Evolutionary conservation across 1,139 yeast species (phyloP).

Genomic region (Candida freyschussii): DNA sequence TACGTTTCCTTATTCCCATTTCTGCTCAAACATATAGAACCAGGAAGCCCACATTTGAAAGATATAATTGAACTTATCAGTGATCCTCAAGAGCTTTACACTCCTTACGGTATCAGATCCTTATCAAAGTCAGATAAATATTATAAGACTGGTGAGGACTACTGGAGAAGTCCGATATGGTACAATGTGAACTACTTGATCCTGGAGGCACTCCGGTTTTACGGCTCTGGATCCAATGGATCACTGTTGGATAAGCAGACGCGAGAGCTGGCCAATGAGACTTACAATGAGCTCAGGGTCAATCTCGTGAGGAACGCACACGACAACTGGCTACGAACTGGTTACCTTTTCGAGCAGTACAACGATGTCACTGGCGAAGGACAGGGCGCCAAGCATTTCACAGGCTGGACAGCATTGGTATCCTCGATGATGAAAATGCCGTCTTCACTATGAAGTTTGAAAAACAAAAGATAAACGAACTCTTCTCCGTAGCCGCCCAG

Average conservation of each 20-base stretch:
- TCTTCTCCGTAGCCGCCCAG: neutral
- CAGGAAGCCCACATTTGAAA: conserved; percentile 36
- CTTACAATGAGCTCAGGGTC: conserved; percentile 55
- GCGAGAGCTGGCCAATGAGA: conserved; percentile 33
- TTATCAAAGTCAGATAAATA: conserved; percentile 61
- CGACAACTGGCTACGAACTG: conserved; percentile 66
- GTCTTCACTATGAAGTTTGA: conserved; percentile 8
- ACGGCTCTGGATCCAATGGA: conserved; percentile 31
- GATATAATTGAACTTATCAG: conserved; percentile 51
- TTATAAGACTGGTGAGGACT: conserved; percentile 80
- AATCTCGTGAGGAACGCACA: conserved; percentile 68
- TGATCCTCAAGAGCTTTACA: conserved; percentile 74
- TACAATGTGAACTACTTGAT: conserved; percentile 81
- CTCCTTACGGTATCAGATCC: conserved; percentile 76
- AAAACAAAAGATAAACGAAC: no score
- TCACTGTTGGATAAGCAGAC: conserved; percentile 19
- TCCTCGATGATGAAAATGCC: conserved; percentile 61
- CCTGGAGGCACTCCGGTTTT: conserved; percentile 63
- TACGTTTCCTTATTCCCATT: conserved; percentile 86
- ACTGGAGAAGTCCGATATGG: conserved; percentile 98
- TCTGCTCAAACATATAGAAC: conserved; percentile 61
- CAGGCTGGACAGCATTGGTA: conserved; percentile 91
- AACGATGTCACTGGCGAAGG: conserved; percentile 72
- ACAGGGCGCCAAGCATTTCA: conserved; percentile 80
- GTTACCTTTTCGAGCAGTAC: conserved; percentile 90